Conservation (phyloP, 2,329 filamentous ascomycete genomes). For the Pseudovirgaria hyperparasitica region DNA sequence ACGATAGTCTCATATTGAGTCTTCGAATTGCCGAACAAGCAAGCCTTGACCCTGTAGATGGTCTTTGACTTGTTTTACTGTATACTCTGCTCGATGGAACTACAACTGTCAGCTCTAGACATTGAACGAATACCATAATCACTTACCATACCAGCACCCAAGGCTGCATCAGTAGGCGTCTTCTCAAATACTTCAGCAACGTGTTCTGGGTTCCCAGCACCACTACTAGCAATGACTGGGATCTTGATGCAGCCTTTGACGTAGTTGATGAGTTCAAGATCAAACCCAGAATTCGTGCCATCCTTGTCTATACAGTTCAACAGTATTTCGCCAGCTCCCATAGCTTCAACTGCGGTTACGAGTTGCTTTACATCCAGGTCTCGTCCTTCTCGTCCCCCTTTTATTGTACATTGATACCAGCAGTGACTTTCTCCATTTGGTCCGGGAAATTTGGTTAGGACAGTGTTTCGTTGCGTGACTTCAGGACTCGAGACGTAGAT, state of each 20-base stretch:
- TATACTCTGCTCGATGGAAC: conserved; percentile 93
- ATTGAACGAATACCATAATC: neutral
- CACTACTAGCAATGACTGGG: conserved; percentile 89
- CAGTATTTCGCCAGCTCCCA: conserved; percentile 89
- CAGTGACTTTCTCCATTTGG: conserved; percentile 68
- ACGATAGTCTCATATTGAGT: conserved; percentile 27
- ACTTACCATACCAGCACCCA: conserved; percentile 82
- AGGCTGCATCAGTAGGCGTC: conserved; percentile 79
- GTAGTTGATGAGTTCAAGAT: conserved; percentile 77
- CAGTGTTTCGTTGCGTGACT: conserved; percentile 61
- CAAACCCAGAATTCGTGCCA: conserved; percentile 87
- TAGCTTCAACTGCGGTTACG: conserved; percentile 77
- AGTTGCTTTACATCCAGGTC: conserved; percentile 89
- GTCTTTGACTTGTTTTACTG: conserved; percentile 87
- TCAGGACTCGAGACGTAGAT: conserved; percentile 64
- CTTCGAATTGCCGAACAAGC: conserved; percentile 68
- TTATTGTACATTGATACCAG: conserved; percentile 98
- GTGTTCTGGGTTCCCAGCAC: conserved; percentile 75
- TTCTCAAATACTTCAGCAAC: conserved; percentile 82
- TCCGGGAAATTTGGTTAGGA: conserved; percentile 58
- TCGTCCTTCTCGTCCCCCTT: conserved; percentile 85
- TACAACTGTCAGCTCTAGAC: conserved; percentile 15
- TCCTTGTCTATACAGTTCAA: conserved; percentile 98
- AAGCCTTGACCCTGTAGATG: conserved; percentile 59
- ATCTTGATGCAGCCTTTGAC: conserved; percentile 83